A percentile compares a stretch with the other conserved stretches of the same genome.
phyloP scores from a whole-genome alignment of 768 basidiomycete genomes.

The Thelephora aurantiotincta region DNA sequence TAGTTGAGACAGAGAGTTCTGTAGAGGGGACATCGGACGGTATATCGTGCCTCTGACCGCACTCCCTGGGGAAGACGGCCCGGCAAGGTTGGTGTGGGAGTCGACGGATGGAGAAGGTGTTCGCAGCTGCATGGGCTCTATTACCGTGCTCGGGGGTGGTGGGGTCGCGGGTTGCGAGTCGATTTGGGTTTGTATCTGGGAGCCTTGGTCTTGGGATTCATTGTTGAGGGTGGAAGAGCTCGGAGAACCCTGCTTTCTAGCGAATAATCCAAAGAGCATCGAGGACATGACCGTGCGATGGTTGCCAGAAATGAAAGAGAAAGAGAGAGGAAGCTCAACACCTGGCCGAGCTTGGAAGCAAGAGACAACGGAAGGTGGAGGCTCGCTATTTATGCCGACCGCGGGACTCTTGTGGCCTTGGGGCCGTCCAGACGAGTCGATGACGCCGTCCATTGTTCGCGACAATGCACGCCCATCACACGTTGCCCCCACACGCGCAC shows the following conservation, averaged over 20 bases:
- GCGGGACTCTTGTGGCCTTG: no score
- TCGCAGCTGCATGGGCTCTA: slow-evolving; percentile 24
- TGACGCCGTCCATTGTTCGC: no score
- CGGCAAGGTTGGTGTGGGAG: slow-evolving; percentile 14
- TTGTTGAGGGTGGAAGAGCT: slow-evolving; percentile 5
- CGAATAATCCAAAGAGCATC: slow-evolving; percentile 18
- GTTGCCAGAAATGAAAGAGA: background rate
- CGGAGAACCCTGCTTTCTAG: slow-evolving; percentile 8
- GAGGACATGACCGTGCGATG: background rate
- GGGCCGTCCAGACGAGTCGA: no score
- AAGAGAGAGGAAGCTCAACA: background rate
- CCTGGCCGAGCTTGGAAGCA: no score
- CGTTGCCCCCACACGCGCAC: no score
- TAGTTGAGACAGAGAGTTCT: slow-evolving; percentile 8
- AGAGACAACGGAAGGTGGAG: no score
- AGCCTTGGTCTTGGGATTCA: slow-evolving; percentile 1
- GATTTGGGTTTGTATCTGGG: slow-evolving; percentile 1
- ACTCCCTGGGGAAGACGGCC: slow-evolving; percentile 16
- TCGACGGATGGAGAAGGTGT: slow-evolving; percentile 39
- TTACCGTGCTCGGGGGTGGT: slow-evolving; percentile 5
- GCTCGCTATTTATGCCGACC: no score
- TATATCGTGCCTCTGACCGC: slow-evolving; percentile 20
- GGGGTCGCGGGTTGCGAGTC: slow-evolving; percentile 1
- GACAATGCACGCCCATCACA: no score
- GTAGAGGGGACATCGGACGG: slow-evolving; percentile 10